Percentiles rank a stretch among this genome's conserved stretches.
phyloP scores from a whole-genome alignment of 345 rosid genomes.

The Arabidopsis arenosa region DNA sequence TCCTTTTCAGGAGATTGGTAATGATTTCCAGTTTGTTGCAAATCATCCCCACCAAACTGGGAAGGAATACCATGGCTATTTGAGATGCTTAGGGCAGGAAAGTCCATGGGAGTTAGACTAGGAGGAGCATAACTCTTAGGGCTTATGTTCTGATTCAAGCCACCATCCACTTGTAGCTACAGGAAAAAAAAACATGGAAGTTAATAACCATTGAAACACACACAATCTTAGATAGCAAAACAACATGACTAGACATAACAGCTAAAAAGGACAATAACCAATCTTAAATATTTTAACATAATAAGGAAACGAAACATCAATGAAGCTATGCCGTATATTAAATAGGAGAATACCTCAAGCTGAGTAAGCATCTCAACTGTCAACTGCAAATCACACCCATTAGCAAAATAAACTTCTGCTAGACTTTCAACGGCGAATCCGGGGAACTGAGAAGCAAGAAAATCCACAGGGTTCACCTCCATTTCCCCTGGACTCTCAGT shows the following conservation, averaged over 20 bases:
- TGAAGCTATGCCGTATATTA: background rate
- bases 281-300: background rate
- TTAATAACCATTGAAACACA: constrained; percentile 15
- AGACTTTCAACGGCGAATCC: constrained; percentile 98
- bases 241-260: constrained; percentile 7
- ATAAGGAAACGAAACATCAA: background rate
- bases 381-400: constrained; percentile 84
- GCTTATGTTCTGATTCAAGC: constrained; percentile 71
- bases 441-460: constrained; percentile 89
- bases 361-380: constrained; percentile 98
- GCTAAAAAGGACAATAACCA: background rate
- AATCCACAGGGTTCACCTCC: constrained; percentile 73
- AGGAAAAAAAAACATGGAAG: constrained; percentile 37
- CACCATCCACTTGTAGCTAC: constrained; percentile 94
- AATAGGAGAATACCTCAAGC: constrained; percentile 74
- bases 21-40: constrained; percentile 64
- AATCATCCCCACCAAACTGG: constrained; percentile 73
- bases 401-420: constrained; percentile 89
- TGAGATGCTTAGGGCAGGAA: constrained; percentile 73
- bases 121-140: constrained; percentile 75
- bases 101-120: constrained; percentile 76
- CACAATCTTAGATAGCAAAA: background rate
- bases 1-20: constrained; percentile 76
- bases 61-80: constrained; percentile 64
- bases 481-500: constrained; percentile 65